phyloP scores from a whole-genome alignment of 1,139 yeast species.

The Yamadazyma sp. region DNA sequence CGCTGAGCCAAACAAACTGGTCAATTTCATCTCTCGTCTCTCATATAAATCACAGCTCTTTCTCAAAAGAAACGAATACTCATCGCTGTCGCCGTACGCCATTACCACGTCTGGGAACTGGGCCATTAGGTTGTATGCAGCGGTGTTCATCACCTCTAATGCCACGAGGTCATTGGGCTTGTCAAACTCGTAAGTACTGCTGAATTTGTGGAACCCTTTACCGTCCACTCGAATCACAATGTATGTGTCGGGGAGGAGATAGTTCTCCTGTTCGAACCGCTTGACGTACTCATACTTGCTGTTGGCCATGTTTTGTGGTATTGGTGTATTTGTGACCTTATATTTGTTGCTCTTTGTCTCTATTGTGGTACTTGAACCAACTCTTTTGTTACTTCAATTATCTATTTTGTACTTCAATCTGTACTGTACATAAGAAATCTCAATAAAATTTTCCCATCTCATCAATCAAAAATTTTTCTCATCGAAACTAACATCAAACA shows the following conservation, averaged over 20 bases:
- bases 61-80: slow-evolving; percentile 77
- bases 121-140: slow-evolving; percentile 67
- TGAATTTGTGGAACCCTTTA: slow-evolving; percentile 86
- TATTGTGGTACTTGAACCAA: neutral
- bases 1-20: slow-evolving; percentile 77
- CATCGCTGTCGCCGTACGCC: slow-evolving; percentile 96
- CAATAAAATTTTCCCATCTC: slow-evolving; percentile 8
- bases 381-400: too few relatives aligned
- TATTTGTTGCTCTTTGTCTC: too few relatives aligned
- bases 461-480: slow-evolving; percentile 12
- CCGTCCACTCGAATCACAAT: slow-evolving; percentile 91
- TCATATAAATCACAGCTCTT: slow-evolving; percentile 68
- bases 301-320: slow-evolving; percentile 60
- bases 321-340: too few relatives aligned
- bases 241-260: slow-evolving; percentile 75
- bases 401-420: too few relatives aligned
- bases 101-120: slow-evolving; percentile 68
- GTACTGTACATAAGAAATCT: slow-evolving; percentile 1
- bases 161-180: slow-evolving; percentile 90
- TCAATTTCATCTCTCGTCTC: slow-evolving; percentile 75
- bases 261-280: slow-evolving; percentile 72
- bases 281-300: slow-evolving; percentile 85
- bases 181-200: slow-evolving; percentile 66
- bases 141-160: slow-evolving; percentile 72
- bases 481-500: neutral